A percentile compares a stretch with the other conserved stretches of the same genome.
Evolutionary conservation across 1,284 basidiomycete species (phyloP).

Genomic region (Cryptococcus sp.): DNA sequence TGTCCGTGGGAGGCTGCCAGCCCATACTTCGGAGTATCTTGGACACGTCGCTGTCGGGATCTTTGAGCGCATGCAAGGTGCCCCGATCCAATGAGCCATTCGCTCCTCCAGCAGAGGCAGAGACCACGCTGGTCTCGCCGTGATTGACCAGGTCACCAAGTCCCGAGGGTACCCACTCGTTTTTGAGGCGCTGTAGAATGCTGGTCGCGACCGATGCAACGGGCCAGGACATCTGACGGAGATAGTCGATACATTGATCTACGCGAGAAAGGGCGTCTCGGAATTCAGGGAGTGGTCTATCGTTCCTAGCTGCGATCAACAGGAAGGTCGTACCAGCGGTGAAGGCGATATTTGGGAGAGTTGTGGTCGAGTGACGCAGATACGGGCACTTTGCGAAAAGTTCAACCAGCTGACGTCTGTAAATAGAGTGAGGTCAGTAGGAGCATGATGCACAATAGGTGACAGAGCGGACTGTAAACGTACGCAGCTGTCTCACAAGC

Average conservation of each 20-base stretch:
- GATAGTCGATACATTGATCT: background rate
- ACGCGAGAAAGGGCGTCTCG: background rate
- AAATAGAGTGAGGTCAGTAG: background rate
- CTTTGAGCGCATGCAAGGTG: background rate
- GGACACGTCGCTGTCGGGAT: background rate
- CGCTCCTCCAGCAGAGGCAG: background rate
- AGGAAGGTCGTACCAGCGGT: background rate
- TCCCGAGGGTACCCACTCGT: background rate
- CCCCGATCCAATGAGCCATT: background rate
- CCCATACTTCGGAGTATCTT: background rate
- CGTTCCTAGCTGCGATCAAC: background rate
- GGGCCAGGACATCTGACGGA: constrained; percentile 1
- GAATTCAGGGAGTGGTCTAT: background rate
- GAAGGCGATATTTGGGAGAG: background rate
- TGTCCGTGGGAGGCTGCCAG: background rate
- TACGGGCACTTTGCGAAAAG: background rate
- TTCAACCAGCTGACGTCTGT: background rate
- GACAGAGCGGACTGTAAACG: background rate
- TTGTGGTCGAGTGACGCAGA: background rate
- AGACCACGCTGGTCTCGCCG: background rate
- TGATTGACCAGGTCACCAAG: background rate
- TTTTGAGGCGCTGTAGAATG: background rate
- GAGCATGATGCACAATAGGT: background rate
- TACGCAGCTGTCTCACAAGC: background rate
- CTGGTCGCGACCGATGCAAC: background rate